A percentile compares a stretch with the other conserved stretches of the same genome.
These are phyloP conservation scores for Micromonas commoda DNA, from an alignment of 139 green algal genomes.

Conservation along the genomic window DNA sequence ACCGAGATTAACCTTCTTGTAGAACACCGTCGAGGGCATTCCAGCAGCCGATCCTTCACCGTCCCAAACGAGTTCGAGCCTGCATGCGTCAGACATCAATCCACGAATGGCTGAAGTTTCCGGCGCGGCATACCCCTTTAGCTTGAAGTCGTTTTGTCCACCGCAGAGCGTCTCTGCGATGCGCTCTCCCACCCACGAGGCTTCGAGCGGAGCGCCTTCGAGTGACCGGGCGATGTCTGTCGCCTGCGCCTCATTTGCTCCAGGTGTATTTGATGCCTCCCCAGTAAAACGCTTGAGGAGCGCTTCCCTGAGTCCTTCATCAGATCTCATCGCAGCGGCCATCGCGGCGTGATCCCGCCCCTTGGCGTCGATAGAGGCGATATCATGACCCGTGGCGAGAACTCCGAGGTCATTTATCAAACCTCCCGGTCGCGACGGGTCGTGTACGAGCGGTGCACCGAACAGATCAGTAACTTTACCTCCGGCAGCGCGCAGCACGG, in stretches of 20 bases:
- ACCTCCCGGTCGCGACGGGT: not conserved
- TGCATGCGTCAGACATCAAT: constrained; percentile 30
- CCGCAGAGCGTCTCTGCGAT: not conserved
- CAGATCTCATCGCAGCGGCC: not conserved
- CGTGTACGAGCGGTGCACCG: constrained; percentile 26
- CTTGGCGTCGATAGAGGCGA: not conserved
- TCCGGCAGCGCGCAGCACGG: constrained; percentile 14
- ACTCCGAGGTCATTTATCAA: constrained; percentile 29
- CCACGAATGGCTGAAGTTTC: constrained; percentile 22
- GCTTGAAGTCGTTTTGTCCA: not conserved
- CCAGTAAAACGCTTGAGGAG: not conserved
- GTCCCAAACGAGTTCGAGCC: constrained; percentile 19
- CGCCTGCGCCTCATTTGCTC: not conserved
- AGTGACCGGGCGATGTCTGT: constrained; percentile 19
- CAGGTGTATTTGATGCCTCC: not conserved
- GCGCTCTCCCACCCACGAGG: not conserved
- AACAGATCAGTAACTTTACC: constrained; percentile 28
- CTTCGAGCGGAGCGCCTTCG: constrained; percentile 1
- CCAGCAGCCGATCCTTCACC: not conserved
- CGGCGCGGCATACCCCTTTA: constrained; percentile 3
- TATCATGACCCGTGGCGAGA: not conserved
- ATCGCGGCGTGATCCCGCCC: constrained; percentile 5
- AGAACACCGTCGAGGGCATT: constrained; percentile 19
- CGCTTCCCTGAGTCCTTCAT: not conserved
- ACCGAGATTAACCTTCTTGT: constrained; percentile 20